Evolutionary conservation across 2,329 filamentous ascomycete species (phyloP).

Genomic region (Trematosphaeria pertusa): DNA sequence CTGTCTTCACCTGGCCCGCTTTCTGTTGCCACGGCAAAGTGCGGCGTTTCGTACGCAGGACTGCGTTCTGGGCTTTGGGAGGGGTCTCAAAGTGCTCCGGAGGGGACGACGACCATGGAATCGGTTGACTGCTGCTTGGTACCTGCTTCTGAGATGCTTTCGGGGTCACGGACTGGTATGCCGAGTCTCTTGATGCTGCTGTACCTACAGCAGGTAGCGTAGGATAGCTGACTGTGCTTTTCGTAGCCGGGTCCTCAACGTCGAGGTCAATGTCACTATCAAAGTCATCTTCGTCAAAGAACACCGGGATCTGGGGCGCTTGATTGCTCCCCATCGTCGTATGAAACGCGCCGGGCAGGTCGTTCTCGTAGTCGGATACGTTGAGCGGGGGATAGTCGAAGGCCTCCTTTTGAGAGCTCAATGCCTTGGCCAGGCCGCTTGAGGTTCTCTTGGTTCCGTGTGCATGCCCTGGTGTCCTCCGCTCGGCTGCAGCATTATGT

Average conservation of each 20-base stretch:
- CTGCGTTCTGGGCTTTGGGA: slow-evolving; percentile 39
- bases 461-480: slow-evolving; percentile 17
- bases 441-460: slow-evolving; percentile 54
- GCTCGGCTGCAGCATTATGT: slow-evolving; percentile 23
- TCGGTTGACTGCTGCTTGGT: slow-evolving; percentile 59
- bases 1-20: slow-evolving; percentile 36
- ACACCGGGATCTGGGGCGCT: slow-evolving; percentile 30
- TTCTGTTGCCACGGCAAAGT: slow-evolving; percentile 66
- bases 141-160: slow-evolving; percentile 22
- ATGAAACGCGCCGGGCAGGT: slow-evolving; percentile 24
- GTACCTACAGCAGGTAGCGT: slow-evolving; percentile 37
- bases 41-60: slow-evolving; percentile 64
- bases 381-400: slow-evolving; percentile 39
- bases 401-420: slow-evolving; percentile 44
- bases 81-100: slow-evolving; percentile 51
- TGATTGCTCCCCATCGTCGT: slow-evolving; percentile 21
- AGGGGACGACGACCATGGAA: slow-evolving; percentile 78
- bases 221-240: slow-evolving; percentile 52
- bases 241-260: slow-evolving; percentile 65
- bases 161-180: slow-evolving; percentile 34
- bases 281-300: slow-evolving; percentile 81
- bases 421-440: slow-evolving; percentile 55
- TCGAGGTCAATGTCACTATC: slow-evolving; percentile 83
- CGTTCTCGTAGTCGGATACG: slow-evolving; percentile 34
- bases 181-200: slow-evolving; percentile 45